Base-by-base conservation (phyloP, 306 rosid species). In the Vigna angularis region DNA sequence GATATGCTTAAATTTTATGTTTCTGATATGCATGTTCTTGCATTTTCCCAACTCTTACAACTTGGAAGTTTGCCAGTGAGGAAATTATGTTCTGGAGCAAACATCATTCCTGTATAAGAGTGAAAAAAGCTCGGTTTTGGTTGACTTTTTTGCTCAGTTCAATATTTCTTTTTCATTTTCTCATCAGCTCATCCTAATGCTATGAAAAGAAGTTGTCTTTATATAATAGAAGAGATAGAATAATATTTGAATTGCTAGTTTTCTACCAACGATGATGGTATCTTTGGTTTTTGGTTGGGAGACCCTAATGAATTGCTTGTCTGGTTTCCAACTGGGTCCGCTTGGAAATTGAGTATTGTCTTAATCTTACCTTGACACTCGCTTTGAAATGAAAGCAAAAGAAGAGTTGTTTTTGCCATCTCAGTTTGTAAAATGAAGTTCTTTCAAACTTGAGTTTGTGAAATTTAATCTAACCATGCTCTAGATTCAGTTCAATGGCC, bases 131-230 rank as follows among this genome's bases (percentile, higher is more conserved):
- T 28, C 13, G 32, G 20, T 56, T 30, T 53, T 5, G 26, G 47
- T 14, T 65, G 16, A 0, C 2, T 26, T 26, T 36, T 40, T 40
- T 40, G 11, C 2, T 40, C 47, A 51, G 57, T 65, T 52, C 34
- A 13, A 15, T 10, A 7, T 66, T 40, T 44, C 36, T 4, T 24
- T 42, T 11, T 20, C 30, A 24, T 57, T 55, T 45, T 68, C 17
- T 70, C 30, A 7, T 66, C 55, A 18, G n/a, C 32, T 36, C 32
- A 55, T 66, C 47, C 58, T 77, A 24, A 66, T 52, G 47, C n/a
- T 24, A 20, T 55, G 28, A 7, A 45, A 59, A 66, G 5, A 65
- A 24, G 0, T 2, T 2, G 8, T 38, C 14, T 68, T 49, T 38
- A 28, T 12, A 24, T 40, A 11, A 56, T 56, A 48, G 28, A 70